Conservation (phyloP, 441 rosid species). For the Kokia cookei region DNA sequence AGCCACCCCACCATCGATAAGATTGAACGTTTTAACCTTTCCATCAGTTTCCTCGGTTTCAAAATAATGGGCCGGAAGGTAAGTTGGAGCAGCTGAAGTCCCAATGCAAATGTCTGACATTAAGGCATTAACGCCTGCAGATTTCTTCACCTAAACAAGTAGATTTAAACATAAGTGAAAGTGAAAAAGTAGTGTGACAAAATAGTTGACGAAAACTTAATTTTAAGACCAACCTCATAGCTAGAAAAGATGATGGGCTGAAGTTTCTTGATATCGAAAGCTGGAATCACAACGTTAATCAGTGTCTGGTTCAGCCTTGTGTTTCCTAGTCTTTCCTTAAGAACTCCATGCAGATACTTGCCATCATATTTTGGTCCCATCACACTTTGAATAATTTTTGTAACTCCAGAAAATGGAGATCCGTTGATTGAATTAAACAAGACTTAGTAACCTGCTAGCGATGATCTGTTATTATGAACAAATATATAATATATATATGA, state of each 20-base stretch:
- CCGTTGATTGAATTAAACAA: neutral
- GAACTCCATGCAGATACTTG: constrained; percentile 23
- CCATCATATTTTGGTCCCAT: constrained; percentile 44
- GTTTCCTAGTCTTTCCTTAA: constrained; percentile 26
- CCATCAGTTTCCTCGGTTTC: constrained; percentile 29
- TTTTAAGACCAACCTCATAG: constrained; percentile 20
- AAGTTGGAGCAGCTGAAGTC: constrained; percentile 83
- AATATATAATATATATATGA: neutral
- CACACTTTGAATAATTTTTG: constrained; percentile 24
- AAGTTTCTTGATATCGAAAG: constrained; percentile 41
- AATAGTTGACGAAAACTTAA: neutral
- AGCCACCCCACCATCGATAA: constrained; percentile 66
- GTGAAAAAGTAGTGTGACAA: neutral
- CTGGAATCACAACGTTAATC: constrained; percentile 41
- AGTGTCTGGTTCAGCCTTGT: constrained; percentile 28
- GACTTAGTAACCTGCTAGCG: neutral
- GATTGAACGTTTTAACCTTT: constrained; percentile 42
- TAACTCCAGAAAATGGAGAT: constrained; percentile 20
- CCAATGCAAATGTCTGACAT: constrained; percentile 57
- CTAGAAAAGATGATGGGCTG: constrained; percentile 44
- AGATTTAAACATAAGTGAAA: neutral
- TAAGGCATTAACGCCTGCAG: constrained; percentile 35
- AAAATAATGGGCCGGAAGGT: constrained; percentile 58
- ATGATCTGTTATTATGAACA: neutral
- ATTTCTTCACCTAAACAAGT: neutral